Percentiles rank a stretch among this genome's conserved stretches.
Evolutionary conservation across 257 asterid genomes (phyloP).

Genomic region (Perilla frutescens): DNA sequence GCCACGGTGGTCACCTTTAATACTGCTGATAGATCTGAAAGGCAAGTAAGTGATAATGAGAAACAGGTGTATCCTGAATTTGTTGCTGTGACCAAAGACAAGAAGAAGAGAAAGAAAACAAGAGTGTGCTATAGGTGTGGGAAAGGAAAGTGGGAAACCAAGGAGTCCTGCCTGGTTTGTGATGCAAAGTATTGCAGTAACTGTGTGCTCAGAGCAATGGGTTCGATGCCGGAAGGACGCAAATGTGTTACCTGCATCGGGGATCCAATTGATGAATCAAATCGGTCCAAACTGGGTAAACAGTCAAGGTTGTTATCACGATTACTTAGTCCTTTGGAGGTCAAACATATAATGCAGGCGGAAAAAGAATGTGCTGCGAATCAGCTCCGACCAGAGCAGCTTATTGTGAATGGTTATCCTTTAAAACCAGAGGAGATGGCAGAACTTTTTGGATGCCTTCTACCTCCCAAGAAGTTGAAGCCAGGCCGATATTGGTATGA

Average conservation of each 20-base stretch:
- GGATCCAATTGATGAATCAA: slow-evolving; percentile 83
- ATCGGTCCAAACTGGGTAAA: slow-evolving; percentile 74
- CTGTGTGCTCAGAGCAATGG: slow-evolving; percentile 98
- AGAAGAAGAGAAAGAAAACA: slow-evolving; percentile 70
- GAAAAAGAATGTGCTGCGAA: slow-evolving; percentile 89
- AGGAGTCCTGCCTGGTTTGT: slow-evolving; percentile 87
- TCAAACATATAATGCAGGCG: slow-evolving; percentile 87
- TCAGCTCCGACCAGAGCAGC: slow-evolving; percentile 93
- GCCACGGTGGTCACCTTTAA: slow-evolving; percentile 77
- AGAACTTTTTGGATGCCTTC: slow-evolving; percentile 75
- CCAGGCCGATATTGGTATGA: slow-evolving; percentile 98
- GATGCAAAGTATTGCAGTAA: slow-evolving; percentile 81
- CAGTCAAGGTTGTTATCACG: slow-evolving; percentile 73
- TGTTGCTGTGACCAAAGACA: slow-evolving; percentile 60
- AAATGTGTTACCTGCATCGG: slow-evolving; percentile 92
- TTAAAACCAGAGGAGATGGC: slow-evolving; percentile 85
- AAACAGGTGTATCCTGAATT: slow-evolving; percentile 70
- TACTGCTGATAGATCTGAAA: slow-evolving; percentile 64
- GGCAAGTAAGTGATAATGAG: slow-evolving; percentile 51
- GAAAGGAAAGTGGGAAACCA: slow-evolving; percentile 87
- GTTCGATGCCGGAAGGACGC: slow-evolving; percentile 98
- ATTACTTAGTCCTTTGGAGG: slow-evolving; percentile 87
- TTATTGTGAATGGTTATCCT: slow-evolving; percentile 82
- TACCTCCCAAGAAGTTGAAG: slow-evolving; percentile 85
- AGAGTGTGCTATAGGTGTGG: slow-evolving; percentile 87